Base-by-base conservation (phyloP, 495 filamentous ascomycete genomes). In the Chaetomium fimeti region DNA sequence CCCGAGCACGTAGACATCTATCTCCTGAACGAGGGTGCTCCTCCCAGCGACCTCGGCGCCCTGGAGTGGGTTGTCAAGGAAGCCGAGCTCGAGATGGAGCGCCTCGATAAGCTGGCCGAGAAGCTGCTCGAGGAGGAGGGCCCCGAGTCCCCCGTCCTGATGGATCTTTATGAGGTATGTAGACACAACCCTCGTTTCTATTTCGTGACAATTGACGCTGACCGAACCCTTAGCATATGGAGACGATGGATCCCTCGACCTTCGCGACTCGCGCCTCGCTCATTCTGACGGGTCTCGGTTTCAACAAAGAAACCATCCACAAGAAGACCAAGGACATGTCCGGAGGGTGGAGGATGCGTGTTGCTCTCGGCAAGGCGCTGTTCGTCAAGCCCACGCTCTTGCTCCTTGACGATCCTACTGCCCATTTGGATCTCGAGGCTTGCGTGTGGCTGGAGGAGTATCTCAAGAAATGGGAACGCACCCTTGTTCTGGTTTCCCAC, bases 291-390 rank as follows among this genome's bases (percentile, higher is more conserved):
- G 94, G 94, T 93, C 90, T 99, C 48, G 94, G 94, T 66, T 99
- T 99, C 85, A 96, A 98, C 87, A 97, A 97, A 81, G 76, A 69
- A 32, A 99, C 94, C 36, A 98, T 99, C 73, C 81, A 93, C 77
- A 99, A 99, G 85, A 95, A 91, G 85, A 99, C 94, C 66, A 99
- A 97, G 86, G 94, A 99, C 73, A 99, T 99, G 94, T 99, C 94
- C 68, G 94, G 94, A 89, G 94, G 94, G 66, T 99, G 94, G 94
- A 87, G 95, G 81, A 99, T 99, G 94, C 90, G 94, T 84, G 94
- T 99, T 32, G 94, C 94, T 38, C 86, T 99, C 47, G 94, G 84
- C 71, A 99, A 98, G 84, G 95, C 94, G 32, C 88, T 99, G 54
- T 99, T 99, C 83, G 93, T 99, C 77, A 95, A 93, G 84, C 94